Evolutionary conservation across 176 grass and related monocot genomes (phyloP), one percentile per base, ranked within the genome.

Genomic region (Sorghum bicolor): DNA sequence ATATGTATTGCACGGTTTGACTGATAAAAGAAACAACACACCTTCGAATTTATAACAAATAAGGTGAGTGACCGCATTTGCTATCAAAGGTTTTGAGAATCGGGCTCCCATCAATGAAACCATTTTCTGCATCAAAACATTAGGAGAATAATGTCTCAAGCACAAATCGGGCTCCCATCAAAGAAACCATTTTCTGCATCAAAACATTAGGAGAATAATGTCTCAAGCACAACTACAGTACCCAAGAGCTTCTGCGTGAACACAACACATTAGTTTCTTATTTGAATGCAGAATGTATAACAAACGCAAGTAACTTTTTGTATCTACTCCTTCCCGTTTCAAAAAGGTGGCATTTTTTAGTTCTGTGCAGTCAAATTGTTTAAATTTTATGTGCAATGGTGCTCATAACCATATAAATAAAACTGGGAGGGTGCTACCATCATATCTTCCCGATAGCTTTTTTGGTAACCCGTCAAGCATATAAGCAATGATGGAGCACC

Each of bases 11-110:
- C 8, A 82, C 12, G 10, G 10, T 26, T 65, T 48, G 26, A 79
- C 63, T 9, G 15, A 20, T n/a, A 40, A 86, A 33, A 84, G 32
- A 84, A 65, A 65, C 25, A 64, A 69, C 75, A 41, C 67, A 98
- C 93, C 93, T 79, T 98, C 93, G 64, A 93, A 95, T 82, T 98
- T 98, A 26, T 95, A 95, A 87, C 96, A 98, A 81, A 98, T 83
- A 64, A 98, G 93, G 82, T 95, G 96, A 52, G 96, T 98, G 17
- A 92, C 89, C 65, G 67, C 37, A 39, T 90, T 82, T 88, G 89
- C 92, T 50, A 87, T 64, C 75, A 98, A 80, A 58, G 93, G 80
- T 72, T 95, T 98, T 44, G 92, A 95, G 82, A 98, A 98, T 6
- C 78, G 67, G 30, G 92, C 89, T 32, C 96, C 96, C 96, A 98